phyloP scores from a whole-genome alignment of 2,329 filamentous ascomycete species.

The Aspergillus pseudonomiae region DNA sequence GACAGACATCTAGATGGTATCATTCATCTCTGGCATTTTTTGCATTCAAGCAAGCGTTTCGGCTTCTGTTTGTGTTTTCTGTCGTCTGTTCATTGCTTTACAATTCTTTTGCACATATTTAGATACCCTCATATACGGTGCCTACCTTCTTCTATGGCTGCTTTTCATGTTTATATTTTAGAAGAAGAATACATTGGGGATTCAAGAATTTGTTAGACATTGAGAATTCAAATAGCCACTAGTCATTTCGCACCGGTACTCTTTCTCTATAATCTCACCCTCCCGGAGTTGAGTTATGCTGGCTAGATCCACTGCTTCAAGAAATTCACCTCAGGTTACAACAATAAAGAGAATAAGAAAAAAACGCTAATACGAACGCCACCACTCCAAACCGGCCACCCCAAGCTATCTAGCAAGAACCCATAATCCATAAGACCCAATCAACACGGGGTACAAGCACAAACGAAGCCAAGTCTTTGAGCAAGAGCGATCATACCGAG shows the following conservation, averaged over 20 bases:
- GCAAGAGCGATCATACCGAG: background rate
- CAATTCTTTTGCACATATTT: constrained; percentile 20
- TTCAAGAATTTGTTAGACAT: background rate
- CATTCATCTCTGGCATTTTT: constrained; percentile 6
- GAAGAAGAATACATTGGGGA: constrained; percentile 1
- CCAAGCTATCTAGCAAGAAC: background rate
- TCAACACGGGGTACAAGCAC: background rate
- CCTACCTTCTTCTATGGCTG: constrained; percentile 10
- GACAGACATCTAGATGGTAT: constrained; percentile 1
- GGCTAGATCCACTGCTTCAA: background rate
- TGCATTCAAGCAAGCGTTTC: constrained; percentile 10
- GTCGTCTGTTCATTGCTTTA: constrained; percentile 19
- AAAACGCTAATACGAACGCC: background rate
- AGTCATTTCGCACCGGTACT: background rate
- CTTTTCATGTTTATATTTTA: constrained; percentile 3
- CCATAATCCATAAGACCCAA: background rate
- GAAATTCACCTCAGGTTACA: background rate
- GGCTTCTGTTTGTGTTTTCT: constrained; percentile 11
- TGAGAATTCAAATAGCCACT: background rate
- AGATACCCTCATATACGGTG: constrained; percentile 23
- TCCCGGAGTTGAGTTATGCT: background rate
- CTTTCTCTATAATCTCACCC: background rate
- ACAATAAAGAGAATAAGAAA: background rate
- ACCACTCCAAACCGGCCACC: background rate
- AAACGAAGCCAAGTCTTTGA: background rate